phyloP scores from a whole-genome alignment of 805 yeast species.

The Naumovozyma baii region DNA sequence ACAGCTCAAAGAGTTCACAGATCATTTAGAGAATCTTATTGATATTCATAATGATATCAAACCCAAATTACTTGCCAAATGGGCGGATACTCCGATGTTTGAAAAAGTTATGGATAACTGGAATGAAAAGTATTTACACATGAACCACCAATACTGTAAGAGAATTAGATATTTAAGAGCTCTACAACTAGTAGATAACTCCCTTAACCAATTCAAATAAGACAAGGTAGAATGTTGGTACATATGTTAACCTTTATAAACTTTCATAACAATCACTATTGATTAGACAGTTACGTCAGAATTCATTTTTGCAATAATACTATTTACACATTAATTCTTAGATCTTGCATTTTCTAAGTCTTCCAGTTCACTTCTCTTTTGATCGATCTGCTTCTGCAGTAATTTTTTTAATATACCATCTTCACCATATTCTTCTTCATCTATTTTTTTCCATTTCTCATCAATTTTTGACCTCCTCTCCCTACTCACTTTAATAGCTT shows the following conservation, averaged over 20 bases:
- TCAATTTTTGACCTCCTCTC: slow-evolving; percentile 48
- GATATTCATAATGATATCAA: slow-evolving; percentile 37
- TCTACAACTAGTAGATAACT: slow-evolving; percentile 14
- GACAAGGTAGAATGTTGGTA: too few species aligned
- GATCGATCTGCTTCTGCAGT: slow-evolving; percentile 37
- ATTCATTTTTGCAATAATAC: too few species aligned
- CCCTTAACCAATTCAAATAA: neutral
- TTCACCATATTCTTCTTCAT: slow-evolving; percentile 76
- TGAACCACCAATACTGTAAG: slow-evolving; percentile 31
- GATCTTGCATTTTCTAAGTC: neutral
- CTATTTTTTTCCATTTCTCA: slow-evolving; percentile 47
- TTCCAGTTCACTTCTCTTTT: neutral
- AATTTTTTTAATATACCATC: slow-evolving; percentile 59
- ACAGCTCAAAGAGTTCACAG: slow-evolving; percentile 33
- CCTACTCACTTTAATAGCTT: slow-evolving; percentile 40
- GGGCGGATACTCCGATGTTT: slow-evolving; percentile 21
- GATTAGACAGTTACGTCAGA: neutral
- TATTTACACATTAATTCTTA: neutral
- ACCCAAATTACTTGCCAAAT: slow-evolving; percentile 30
- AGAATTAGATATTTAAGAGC: slow-evolving; percentile 28
- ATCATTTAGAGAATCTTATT: slow-evolving; percentile 32
- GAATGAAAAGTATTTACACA: slow-evolving; percentile 33
- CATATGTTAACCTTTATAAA: neutral
- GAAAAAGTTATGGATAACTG: slow-evolving; percentile 34
- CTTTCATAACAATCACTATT: neutral